Evolutionary conservation across 2,329 filamentous ascomycete species (phyloP), one percentile per base, ranked within the genome.

Genomic region (Talaromyces funiculosus): DNA sequence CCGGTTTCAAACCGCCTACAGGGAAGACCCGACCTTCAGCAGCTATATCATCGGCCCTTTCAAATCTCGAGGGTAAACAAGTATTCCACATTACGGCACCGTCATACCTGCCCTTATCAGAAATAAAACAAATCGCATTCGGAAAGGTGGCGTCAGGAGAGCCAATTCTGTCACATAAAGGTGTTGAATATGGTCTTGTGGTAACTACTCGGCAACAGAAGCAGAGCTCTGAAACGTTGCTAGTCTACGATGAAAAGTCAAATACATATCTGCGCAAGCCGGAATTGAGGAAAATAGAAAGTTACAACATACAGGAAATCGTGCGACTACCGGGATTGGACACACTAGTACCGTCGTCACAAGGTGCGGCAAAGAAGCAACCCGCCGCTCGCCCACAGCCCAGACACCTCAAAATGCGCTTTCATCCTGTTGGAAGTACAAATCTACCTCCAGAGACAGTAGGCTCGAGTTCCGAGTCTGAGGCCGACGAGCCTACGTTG

Each of bases 41-140:
- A 3, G 65, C 70, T 45, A 67, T 71, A 49, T 45, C 47, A 31
- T 72, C 74, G 24, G 59, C 72, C 24, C 69, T 77, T 42, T 73
- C 75, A 38, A 68, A 77, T 54, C 68, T 78, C 54, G 66, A 66
- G 54, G 75, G 74, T 56, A 81, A 81, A 65, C 75, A 80, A 67
- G 65, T 81, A 53, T 78, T 78, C 70, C 77, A 81, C 63, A 78
- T 81, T 60, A 77, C 76, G 18, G 77, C 77, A 1, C 79, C 79
- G 1, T 68, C 74, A 3, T 75, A 69, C 51, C 70, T 81, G 18
- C 75, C 78, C 18, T 63, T 81, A 35, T 73, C 73, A 7, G 73
- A 75, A 53, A 69, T 81, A 57, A 75, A 79, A 63, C 73, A 79
- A 59, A 69, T 81, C 45, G 73, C 78, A 14, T 67, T 78, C 45